Percentiles rank a stretch among this genome's conserved stretches.
phyloP scores from a whole-genome alignment of 2,329 filamentous ascomycete genomes.

The Lasiodiplodia gonubiensis region DNA sequence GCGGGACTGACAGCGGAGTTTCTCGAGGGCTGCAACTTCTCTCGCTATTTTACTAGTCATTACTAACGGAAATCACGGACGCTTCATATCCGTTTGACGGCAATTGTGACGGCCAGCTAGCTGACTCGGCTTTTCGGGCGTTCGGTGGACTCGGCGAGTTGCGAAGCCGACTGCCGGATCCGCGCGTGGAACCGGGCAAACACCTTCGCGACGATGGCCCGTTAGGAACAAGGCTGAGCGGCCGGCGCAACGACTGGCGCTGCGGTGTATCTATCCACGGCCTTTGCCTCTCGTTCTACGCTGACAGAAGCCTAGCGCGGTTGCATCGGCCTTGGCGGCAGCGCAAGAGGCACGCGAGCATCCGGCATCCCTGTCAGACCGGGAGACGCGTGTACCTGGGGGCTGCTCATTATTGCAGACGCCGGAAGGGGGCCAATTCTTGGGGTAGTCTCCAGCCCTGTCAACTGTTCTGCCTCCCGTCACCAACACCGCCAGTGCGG shows the following conservation, averaged over 20 bases:
- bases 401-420: conserved; percentile 7
- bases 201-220: neutral
- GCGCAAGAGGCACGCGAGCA: conserved; percentile 20
- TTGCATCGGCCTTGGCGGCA: neutral
- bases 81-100: neutral
- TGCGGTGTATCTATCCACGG: neutral
- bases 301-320: conserved; percentile 4
- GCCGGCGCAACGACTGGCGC: neutral
- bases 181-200: neutral
- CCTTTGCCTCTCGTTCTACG: neutral
- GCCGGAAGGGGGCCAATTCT: conserved; percentile 2
- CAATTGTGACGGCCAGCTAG: too few species aligned
- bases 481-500: conserved; percentile 1
- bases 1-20: neutral
- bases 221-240: neutral
- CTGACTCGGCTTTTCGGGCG: neutral
- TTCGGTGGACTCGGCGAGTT: neutral
- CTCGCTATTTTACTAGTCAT: neutral
- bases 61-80: neutral
- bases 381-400: conserved; percentile 4
- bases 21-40: neutral
- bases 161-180: conserved; percentile 1
- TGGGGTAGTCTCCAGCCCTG: conserved; percentile 12
- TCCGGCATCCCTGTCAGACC: conserved; percentile 13
- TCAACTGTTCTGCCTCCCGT: neutral